phyloP scores from a whole-genome alignment of 1,139 yeast genomes.

The Suhomyces bolitotheri region DNA sequence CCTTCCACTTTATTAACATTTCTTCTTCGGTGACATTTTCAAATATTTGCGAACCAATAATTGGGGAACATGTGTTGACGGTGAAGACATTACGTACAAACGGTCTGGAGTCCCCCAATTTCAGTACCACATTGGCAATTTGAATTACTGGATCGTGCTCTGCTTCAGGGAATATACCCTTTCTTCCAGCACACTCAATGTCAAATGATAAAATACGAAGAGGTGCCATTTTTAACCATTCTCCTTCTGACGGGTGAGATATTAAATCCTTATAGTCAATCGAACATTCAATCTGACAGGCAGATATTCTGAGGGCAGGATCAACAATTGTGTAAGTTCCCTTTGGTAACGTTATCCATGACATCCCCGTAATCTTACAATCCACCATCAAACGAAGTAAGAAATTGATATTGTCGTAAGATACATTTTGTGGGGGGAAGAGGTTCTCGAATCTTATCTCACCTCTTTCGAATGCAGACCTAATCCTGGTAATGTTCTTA shows the following conservation, averaged over 20 bases:
- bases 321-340: slow-evolving; percentile 59
- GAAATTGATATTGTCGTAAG: slow-evolving; percentile 90
- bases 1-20: slow-evolving; percentile 83
- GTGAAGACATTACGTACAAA: slow-evolving; percentile 95
- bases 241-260: slow-evolving; percentile 88
- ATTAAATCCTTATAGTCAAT: slow-evolving; percentile 68
- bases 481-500: slow-evolving; percentile 59
- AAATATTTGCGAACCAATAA: slow-evolving; percentile 89
- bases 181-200: slow-evolving; percentile 98
- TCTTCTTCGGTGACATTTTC: slow-evolving; percentile 75
- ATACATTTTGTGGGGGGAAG: slow-evolving; percentile 60
- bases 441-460: slow-evolving; percentile 64
- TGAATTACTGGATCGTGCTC: slow-evolving; percentile 93
- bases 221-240: slow-evolving; percentile 93
- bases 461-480: slow-evolving; percentile 85
- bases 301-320: slow-evolving; percentile 49
- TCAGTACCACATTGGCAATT: slow-evolving; percentile 90
- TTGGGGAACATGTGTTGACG: slow-evolving; percentile 85
- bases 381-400: slow-evolving; percentile 88
- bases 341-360: slow-evolving; percentile 90
- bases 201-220: slow-evolving; percentile 91
- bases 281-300: slow-evolving; percentile 82
- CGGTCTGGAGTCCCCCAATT: slow-evolving; percentile 78
- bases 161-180: slow-evolving; percentile 95
- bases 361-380: slow-evolving; percentile 91